Evolutionary conservation across 208 protist species (phyloP).

Genomic region (Trypanosomatidae sp.): DNA sequence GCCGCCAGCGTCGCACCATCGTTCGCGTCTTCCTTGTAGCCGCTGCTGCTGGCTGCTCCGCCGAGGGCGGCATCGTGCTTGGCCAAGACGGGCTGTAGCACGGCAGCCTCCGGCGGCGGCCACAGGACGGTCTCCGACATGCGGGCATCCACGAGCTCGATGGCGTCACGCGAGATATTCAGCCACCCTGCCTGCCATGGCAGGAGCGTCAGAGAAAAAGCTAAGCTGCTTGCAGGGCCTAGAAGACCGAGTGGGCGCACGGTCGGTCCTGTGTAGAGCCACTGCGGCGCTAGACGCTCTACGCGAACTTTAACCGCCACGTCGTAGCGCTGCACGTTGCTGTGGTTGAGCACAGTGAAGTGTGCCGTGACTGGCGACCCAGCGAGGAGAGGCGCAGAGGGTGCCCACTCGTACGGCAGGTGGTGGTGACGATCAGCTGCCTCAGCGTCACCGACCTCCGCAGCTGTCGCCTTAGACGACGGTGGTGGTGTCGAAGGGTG

Average conservation of each 20-base stretch:
- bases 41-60: neutral
- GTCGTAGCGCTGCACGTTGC: conserved; percentile 29
- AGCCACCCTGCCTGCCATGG: conserved; percentile 68
- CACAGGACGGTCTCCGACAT: conserved; percentile 38
- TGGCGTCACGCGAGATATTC: conserved; percentile 25
- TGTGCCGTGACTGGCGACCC: conserved; percentile 36
- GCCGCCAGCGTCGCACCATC: conserved; percentile 5
- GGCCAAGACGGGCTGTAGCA: conserved; percentile 13
- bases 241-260: conserved; percentile 38
- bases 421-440: neutral
- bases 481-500: neutral
- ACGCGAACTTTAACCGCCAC: conserved; percentile 64
- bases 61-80: neutral
- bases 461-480: neutral
- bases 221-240: conserved; percentile 21
- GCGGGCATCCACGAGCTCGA: conserved; percentile 55
- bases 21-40: neutral
- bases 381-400: neutral
- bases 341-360: conserved; percentile 39
- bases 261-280: conserved; percentile 68
- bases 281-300: conserved; percentile 56
- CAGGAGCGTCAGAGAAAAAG: conserved; percentile 52
- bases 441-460: neutral
- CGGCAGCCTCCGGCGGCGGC: conserved; percentile 30
- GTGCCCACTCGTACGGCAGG: neutral